phyloP scores from a whole-genome alignment of 2,329 filamentous ascomycete species.

The Neophaeococcomyces mojaviensis region DNA sequence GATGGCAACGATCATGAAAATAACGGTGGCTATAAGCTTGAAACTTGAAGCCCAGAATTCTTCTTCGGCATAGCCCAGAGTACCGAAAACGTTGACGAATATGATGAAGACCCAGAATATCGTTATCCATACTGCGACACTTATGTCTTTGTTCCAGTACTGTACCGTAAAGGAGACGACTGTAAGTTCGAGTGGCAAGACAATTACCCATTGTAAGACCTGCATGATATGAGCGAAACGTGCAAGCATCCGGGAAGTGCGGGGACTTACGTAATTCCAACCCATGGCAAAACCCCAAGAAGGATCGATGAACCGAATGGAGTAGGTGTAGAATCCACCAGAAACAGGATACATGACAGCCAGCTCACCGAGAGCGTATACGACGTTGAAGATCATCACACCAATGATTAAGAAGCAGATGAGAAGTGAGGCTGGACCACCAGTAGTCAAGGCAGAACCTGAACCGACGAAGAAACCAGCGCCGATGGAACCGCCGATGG shows the following conservation, averaged over 20 bases:
- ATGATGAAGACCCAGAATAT: conserved; percentile 67
- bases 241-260: conserved; percentile 61
- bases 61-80: conserved; percentile 75
- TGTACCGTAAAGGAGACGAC: conserved; percentile 69
- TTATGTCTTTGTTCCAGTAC: conserved; percentile 52
- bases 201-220: conserved; percentile 72
- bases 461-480: conserved; percentile 84
- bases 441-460: conserved; percentile 59
- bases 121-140: conserved; percentile 48
- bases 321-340: conserved; percentile 85
- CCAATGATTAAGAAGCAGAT: conserved; percentile 72
- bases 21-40: conserved; percentile 59
- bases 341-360: conserved; percentile 87
- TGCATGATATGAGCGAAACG: conserved; percentile 45
- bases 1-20: conserved; percentile 18
- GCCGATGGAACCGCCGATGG: conserved; percentile 42
- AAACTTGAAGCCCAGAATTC: conserved; percentile 73
- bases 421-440: conserved; percentile 68
- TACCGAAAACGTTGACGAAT: conserved; percentile 70
- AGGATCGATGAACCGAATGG: conserved; percentile 83
- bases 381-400: conserved; percentile 82
- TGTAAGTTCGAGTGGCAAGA: conserved; percentile 74
- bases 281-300: conserved; percentile 43
- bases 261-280: conserved; percentile 44
- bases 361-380: conserved; percentile 85